Conservation (phyloP, 2,329 filamentous ascomycete species). For the Dactylonectria macrodidyma region DNA sequence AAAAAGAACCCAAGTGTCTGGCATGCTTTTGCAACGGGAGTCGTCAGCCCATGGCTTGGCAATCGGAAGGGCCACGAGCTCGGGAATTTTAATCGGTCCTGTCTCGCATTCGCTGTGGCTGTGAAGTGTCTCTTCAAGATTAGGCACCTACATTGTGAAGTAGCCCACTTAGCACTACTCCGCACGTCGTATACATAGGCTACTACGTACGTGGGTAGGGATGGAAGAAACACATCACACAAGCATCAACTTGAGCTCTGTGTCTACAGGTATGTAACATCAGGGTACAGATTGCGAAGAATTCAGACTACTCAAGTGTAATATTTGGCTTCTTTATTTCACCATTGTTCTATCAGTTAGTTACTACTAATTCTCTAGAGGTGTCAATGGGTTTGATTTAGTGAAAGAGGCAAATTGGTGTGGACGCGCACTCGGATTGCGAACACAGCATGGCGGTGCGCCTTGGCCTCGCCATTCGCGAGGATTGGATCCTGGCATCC, state of each 20-base stretch:
- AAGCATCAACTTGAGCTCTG: no score
- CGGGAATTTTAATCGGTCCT: conserved; percentile 32
- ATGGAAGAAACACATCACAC: no score
- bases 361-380: no score
- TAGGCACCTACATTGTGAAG: conserved; percentile 11
- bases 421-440: conserved; percentile 31
- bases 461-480: conserved; percentile 22
- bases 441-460: conserved; percentile 42
- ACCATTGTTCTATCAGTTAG: no score
- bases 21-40: conserved; percentile 1
- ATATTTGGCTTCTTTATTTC: no score
- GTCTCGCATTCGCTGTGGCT: conserved; percentile 39
- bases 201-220: no score
- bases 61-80: conserved; percentile 31
- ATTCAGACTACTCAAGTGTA: no score
- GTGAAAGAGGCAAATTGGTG: background rate
- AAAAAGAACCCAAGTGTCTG: conserved; percentile 1
- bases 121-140: conserved; percentile 32
- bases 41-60: conserved; percentile 47
- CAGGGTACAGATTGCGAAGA: no score
- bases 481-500: conserved; percentile 6
- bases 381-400: no score
- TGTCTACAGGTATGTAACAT: no score
- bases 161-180: background rate
- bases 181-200: background rate